These are phyloP conservation scores for Calonectria hongkongensis DNA, from an alignment of 2,329 filamentous ascomycete species.

Conservation along the genomic window DNA sequence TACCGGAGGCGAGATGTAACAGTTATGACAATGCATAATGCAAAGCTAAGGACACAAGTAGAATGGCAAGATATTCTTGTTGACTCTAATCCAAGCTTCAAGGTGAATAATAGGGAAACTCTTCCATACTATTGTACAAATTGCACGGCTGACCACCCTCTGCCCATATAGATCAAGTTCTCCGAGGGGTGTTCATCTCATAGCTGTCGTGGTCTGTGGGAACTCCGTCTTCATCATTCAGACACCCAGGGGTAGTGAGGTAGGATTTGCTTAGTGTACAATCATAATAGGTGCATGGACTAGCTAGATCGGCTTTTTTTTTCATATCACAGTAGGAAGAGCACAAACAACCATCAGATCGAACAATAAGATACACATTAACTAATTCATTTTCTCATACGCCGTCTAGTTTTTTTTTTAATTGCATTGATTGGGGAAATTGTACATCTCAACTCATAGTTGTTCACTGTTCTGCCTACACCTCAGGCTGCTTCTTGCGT, in stretches of 20 bases:
- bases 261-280: not conserved
- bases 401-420: not conserved
- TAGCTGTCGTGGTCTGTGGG: slow-evolving; percentile 47
- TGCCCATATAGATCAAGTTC: slow-evolving; percentile 12
- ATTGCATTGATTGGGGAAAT: slow-evolving; percentile 9
- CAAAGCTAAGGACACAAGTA: slow-evolving; percentile 41
- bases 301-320: no score
- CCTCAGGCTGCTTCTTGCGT: slow-evolving; percentile 63
- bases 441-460: not conserved
- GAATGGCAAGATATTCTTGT: slow-evolving; percentile 43
- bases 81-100: slow-evolving; percentile 25
- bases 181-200: slow-evolving; percentile 39
- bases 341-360: no score
- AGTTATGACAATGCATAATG: slow-evolving; percentile 52
- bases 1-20: slow-evolving; percentile 49
- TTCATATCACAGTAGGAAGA: no score
- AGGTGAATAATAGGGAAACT: slow-evolving; percentile 22
- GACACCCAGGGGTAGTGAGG: not conserved
- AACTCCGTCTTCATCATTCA: slow-evolving; percentile 18
- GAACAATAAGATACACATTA: not conserved
- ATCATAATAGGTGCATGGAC: no score
- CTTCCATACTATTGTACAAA: no score
- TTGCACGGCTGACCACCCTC: not conserved
- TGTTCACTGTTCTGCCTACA: slow-evolving; percentile 9
- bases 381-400: slow-evolving; percentile 22